Evolutionary conservation across 106 monocot species (phyloP).

Genomic region (Dioscorea dumetorum): DNA sequence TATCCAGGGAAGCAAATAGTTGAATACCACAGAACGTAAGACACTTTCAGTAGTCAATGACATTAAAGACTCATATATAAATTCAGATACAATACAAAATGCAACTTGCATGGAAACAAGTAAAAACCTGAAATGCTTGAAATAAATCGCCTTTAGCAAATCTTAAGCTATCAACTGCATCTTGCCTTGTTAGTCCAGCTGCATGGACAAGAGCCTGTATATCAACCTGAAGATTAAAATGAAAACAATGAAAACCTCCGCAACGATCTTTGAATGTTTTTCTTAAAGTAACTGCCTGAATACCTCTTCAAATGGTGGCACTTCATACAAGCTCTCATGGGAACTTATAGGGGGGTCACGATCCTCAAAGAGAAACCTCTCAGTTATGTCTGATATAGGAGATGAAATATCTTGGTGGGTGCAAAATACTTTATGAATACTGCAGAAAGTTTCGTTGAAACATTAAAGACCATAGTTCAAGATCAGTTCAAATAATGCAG

Average conservation of each 20-base stretch:
- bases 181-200: slow-evolving; percentile 91
- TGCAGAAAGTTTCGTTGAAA: slow-evolving; percentile 15
- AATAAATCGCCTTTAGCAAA: slow-evolving; percentile 87
- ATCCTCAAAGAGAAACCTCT: slow-evolving; percentile 88
- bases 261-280: not conserved
- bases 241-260: slow-evolving; percentile 8
- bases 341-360: slow-evolving; percentile 72
- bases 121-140: slow-evolving; percentile 85
- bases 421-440: slow-evolving; percentile 79
- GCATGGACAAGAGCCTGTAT: slow-evolving; percentile 99
- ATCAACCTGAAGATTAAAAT: slow-evolving; percentile 63
- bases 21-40: no score
- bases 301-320: slow-evolving; percentile 96
- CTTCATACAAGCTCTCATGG: slow-evolving; percentile 62
- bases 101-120: slow-evolving; percentile 1
- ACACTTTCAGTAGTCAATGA: not conserved
- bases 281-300: no score
- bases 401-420: slow-evolving; percentile 74
- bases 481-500: no score
- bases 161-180: slow-evolving; percentile 86
- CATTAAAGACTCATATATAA: not conserved
- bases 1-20: no score
- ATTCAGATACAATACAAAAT: not conserved
- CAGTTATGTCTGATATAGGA: slow-evolving; percentile 84
- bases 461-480: no score